Evolutionary conservation across 2,329 filamentous ascomycete genomes (phyloP).

Genomic region (Acarospora socialis): DNA sequence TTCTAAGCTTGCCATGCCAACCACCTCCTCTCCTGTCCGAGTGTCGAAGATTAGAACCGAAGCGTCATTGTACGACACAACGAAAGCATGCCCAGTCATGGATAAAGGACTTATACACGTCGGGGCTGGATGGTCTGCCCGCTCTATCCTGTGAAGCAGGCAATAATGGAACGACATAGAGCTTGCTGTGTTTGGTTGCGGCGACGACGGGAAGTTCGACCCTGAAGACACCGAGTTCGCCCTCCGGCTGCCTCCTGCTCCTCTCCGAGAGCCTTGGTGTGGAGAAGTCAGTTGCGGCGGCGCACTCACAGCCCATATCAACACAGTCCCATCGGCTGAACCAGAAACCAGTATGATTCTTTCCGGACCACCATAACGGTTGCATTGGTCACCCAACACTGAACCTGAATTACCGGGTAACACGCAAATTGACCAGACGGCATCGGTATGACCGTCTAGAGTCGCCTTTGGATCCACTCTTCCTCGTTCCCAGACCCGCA

Average conservation of each 20-base stretch:
- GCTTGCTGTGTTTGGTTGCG: constrained; percentile 75
- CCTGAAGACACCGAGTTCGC: constrained; percentile 91
- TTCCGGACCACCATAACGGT: constrained; percentile 64
- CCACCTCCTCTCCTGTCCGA: constrained; percentile 76
- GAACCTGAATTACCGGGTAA: constrained; percentile 68
- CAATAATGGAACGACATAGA: constrained; percentile 78
- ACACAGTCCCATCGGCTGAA: constrained; percentile 76
- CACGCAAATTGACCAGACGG: constrained; percentile 90
- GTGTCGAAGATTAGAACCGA: constrained; percentile 88
- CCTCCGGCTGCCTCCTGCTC: constrained; percentile 59
- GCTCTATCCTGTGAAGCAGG: constrained; percentile 71
- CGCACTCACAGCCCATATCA: constrained; percentile 87
- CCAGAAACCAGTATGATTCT: constrained; percentile 83
- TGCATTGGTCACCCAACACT: constrained; percentile 60
- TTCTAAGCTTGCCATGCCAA: constrained; percentile 83
- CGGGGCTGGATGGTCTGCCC: constrained; percentile 56
- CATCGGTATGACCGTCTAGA: constrained; percentile 85
- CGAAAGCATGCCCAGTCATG: constrained; percentile 69
- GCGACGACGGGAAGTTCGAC: constrained; percentile 77
- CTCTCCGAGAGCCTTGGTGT: constrained; percentile 55
- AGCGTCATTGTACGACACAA: constrained; percentile 84
- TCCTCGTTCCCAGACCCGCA: constrained; percentile 90
- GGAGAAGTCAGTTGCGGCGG: constrained; percentile 77
- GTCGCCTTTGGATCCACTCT: constrained; percentile 91
- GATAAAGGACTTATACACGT: constrained; percentile 91